Evolutionary conservation across 257 asterid genomes (phyloP).

Genomic region (Ophiorrhiza pumila): DNA sequence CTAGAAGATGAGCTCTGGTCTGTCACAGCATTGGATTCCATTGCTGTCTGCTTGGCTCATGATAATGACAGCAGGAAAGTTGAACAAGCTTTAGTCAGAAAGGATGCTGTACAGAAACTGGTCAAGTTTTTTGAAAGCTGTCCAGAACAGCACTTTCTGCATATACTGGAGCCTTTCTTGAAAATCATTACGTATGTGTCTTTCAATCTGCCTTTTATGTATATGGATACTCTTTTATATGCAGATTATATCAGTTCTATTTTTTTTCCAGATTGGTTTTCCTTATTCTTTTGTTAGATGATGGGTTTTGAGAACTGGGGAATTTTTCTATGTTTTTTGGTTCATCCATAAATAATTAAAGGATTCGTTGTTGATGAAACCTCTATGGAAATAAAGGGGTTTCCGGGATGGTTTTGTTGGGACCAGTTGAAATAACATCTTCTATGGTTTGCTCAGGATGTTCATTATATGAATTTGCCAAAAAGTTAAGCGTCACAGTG

Average conservation of each 20-base stretch:
- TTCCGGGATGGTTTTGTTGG: background rate
- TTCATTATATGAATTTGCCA: background rate
- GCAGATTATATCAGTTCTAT: background rate
- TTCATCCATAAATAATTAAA: background rate
- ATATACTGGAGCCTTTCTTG: slow-evolving; percentile 95
- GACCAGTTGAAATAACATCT: background rate
- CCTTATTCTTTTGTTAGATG: background rate
- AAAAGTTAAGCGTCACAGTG: background rate
- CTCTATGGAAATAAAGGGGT: background rate
- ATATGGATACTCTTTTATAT: background rate
- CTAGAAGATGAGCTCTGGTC: slow-evolving; percentile 95
- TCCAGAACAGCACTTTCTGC: slow-evolving; percentile 92
- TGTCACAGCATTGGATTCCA: slow-evolving; percentile 94
- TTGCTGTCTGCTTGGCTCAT: slow-evolving; percentile 96
- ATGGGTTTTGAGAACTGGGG: background rate
- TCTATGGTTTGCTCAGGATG: background rate
- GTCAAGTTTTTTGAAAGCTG: slow-evolving; percentile 87
- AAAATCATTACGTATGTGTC: slow-evolving; percentile 86
- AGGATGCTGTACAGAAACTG: slow-evolving; percentile 89
- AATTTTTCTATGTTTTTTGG: background rate
- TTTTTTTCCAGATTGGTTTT: background rate
- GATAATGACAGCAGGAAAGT: slow-evolving; percentile 91
- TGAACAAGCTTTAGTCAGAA: slow-evolving; percentile 83
- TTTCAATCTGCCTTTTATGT: background rate
- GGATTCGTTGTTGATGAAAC: background rate